Evolutionary conservation across 805 yeast genomes (phyloP), one percentile per base, ranked within the genome.

Genomic region (Saturnispora kantuleensis): DNA sequence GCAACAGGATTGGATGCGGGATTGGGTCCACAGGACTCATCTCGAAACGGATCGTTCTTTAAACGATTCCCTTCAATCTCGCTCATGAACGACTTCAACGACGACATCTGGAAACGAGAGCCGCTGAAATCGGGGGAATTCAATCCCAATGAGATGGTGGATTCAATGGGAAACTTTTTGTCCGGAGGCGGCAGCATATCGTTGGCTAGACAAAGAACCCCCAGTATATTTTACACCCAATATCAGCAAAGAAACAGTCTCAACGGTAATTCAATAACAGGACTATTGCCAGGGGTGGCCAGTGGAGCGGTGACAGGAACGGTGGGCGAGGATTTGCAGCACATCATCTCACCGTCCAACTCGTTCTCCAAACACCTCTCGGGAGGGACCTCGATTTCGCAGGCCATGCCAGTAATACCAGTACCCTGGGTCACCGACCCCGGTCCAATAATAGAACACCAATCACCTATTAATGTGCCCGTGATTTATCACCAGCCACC

Each of bases 21-120:
- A 21, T 21, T 21, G 38, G 38, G 38, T 39, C 32, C 57, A 47
- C 39, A 50, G 2, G 41, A 30, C 3, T 40, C 38, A 17, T 57
- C 62, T 18, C 48, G 68, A 18, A 54, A 54, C 41, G 55, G 62
- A 28, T 58, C 56, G 31, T 60, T 59, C 42, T 51, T 52, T 40
- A 54, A 54, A 37, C 48, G 64, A 44, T 59, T 59, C 36, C 63
- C 65, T 5, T 59, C 64, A 28, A 52, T 58, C 11, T 41, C 53
- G 13, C 64, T 65, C 30, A 48, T 52, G 15, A 44, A 47, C 28
- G 61, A 60, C 7, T 48, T 59, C n/a, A 53, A 33, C 30, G 46
- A 43, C 11, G 46, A 43, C 15, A 28, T 43, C 3, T 43, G 46
- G 46, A 43, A 43, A 38, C 31, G 46, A n/a, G 34, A 31, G 5